A percentile compares a stretch with the other conserved stretches of the same genome.
phyloP scores from a whole-genome alignment of 768 basidiomycete species.

The Trametes coccinea region DNA sequence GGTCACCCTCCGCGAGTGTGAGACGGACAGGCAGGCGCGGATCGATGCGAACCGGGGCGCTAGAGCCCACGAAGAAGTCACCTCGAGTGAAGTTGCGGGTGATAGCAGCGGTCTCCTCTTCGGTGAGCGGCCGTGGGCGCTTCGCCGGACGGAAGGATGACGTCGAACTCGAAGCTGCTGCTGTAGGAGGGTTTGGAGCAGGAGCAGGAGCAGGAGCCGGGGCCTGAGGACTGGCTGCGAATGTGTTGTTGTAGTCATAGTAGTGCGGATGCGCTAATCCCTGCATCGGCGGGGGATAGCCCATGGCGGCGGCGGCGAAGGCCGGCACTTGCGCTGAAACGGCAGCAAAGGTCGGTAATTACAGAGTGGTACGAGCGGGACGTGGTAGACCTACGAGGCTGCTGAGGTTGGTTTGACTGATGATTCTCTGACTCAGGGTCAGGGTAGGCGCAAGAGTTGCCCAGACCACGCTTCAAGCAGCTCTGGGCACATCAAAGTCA shows the following conservation, averaged over 20 bases:
- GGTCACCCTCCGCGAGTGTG: conserved; percentile 79
- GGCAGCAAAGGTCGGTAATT: conserved; percentile 9
- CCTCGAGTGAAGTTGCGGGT: conserved; percentile 80
- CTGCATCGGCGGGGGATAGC: conserved; percentile 41
- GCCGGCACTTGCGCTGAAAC: conserved; percentile 36
- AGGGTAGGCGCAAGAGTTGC: conserved; percentile 69
- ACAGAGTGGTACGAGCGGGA: no score
- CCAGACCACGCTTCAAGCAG: conserved; percentile 80
- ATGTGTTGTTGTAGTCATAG: conserved; percentile 66
- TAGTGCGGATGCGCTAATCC: conserved; percentile 59
- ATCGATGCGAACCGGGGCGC: conserved; percentile 81
- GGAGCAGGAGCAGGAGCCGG: background rate
- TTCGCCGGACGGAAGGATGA: conserved; percentile 82
- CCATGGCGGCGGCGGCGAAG: conserved; percentile 40
- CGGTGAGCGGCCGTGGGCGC: conserved; percentile 76
- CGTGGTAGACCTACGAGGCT: conserved; percentile 22
- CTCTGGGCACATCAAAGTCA: conserved; percentile 45
- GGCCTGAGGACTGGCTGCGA: conserved; percentile 1
- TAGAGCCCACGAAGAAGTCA: conserved; percentile 80
- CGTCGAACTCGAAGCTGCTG: conserved; percentile 45
- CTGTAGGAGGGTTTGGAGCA: conserved; percentile 41
- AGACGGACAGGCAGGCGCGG: conserved; percentile 77
- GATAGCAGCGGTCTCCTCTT: conserved; percentile 82
- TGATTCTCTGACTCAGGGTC: conserved; percentile 57
- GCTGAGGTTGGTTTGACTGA: conserved; percentile 16